Evolutionary conservation across 202 grass and related monocot species (phyloP), one percentile per base, ranked within the genome.

Genomic region (Miscanthus sacchariflorus): DNA sequence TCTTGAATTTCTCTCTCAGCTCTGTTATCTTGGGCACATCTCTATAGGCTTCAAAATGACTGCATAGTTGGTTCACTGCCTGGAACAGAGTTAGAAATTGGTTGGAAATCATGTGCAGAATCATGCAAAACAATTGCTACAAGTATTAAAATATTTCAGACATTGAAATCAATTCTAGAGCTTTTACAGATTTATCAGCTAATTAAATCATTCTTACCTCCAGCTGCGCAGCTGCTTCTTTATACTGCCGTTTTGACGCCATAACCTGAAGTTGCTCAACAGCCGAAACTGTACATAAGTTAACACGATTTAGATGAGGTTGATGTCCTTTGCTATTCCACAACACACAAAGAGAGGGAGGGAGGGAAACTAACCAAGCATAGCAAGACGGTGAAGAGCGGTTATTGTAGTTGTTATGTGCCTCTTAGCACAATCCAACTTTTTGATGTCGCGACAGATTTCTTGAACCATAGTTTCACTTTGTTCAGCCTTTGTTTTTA

Each of bases 401-500:
- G 97, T 99, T 89, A 99, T 95, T 79, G 97, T 99, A 68, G 94
- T 97, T 70, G 97, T 99, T 92, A 99, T 95, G 85, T 96, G 94
- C 87, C 93, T 97, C 88, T 99, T 99, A 64, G 97, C 91, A 14
- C 85, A 99, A 72, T 99, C 97, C 88, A 99, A 78, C 79, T 99
- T 99, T 82, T 97, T 99, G 17, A 99, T 99, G 70, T 99, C 97
- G 0, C 97, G 94, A 40, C 97, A 99, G 74, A 99, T 99, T 92
- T 99, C 97, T 90, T 99, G 97, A 93, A 99, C 97, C 97, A 99
- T 99, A 67, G 94, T 92, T 93, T 99, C 97, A 25, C 94, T 99
- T 77, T 97, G 93, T 63, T 87, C 97, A 12, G 97, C 93, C 90
- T 99, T 99, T 68, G 93, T 90, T 89, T 99, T 97, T 87, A 99